Evolutionary conservation across 345 rosid species (phyloP).

Genomic region (Populus tremula): DNA sequence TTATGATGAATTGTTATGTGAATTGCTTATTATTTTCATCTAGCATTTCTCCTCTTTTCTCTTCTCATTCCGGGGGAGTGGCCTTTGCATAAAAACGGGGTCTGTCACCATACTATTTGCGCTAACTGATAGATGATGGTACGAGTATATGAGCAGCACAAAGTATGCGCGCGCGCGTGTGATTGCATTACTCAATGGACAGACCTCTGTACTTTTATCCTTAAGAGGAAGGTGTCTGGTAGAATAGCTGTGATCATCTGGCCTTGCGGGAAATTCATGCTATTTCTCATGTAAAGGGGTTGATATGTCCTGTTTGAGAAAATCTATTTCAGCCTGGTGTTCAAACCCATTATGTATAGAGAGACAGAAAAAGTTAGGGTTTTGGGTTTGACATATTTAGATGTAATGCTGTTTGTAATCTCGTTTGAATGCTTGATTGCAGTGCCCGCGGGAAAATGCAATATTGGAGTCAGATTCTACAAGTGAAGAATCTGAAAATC

Average conservation of each 20-base stretch:
- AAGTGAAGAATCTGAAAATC: constrained; percentile 14
- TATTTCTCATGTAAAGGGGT: background rate
- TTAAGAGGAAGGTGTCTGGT: background rate
- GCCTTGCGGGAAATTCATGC: background rate
- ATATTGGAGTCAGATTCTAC: constrained; percentile 6
- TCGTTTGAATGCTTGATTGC: constrained; percentile 19
- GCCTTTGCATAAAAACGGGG: background rate
- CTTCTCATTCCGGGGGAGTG: background rate
- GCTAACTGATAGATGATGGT: background rate
- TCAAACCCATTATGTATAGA: background rate
- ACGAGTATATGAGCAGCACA: background rate
- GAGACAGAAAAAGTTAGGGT: background rate
- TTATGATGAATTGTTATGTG: background rate
- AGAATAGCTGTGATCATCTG: background rate
- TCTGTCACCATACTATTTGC: background rate
- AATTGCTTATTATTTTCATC: background rate
- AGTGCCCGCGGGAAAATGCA: constrained; percentile 27
- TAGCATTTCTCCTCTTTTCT: background rate
- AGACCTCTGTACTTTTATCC: background rate
- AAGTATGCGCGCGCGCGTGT: too few species aligned
- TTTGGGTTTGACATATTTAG: background rate
- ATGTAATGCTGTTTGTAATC: constrained; percentile 2
- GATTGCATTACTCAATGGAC: background rate
- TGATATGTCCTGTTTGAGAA: background rate
- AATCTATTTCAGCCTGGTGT: background rate